These are phyloP conservation scores for Cryptococcus wingfieldii DNA, from an alignment of 1,284 basidiomycete species.

Conservation along the genomic window DNA sequence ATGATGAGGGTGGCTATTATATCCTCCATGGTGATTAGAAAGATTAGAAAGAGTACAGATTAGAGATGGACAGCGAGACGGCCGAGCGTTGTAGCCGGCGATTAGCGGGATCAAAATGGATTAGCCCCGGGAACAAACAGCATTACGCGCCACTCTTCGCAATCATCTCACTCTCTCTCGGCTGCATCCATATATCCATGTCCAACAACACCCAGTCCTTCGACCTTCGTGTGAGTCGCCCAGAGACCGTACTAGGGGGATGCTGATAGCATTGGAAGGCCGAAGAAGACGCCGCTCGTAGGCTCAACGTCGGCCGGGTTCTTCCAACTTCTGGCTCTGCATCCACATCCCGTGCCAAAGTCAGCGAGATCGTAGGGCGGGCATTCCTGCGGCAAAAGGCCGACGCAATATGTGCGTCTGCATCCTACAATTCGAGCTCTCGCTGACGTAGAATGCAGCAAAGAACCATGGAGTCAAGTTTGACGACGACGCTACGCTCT, in stretches of 20 bases:
- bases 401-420: slow-evolving; percentile 18
- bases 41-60: too few relatives aligned
- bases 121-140: neutral
- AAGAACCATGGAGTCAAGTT: slow-evolving; percentile 30
- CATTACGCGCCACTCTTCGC: too few relatives aligned
- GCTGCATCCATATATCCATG: neutral
- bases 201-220: slow-evolving; percentile 4
- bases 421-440: neutral
- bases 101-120: neutral
- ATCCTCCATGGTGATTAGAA: slow-evolving; percentile 26
- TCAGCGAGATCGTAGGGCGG: slow-evolving; percentile 36
- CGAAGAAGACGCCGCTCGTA: slow-evolving; percentile 39
- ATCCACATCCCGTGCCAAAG: slow-evolving; percentile 21
- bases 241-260: too few relatives aligned
- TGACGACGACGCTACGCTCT: slow-evolving; percentile 37
- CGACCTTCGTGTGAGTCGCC: slow-evolving; percentile 20
- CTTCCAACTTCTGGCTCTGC: slow-evolving; percentile 10
- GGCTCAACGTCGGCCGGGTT: slow-evolving; percentile 21
- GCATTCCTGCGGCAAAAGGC: slow-evolving; percentile 22
- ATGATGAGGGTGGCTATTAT: slow-evolving; percentile 41
- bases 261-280: slow-evolving; percentile 18
- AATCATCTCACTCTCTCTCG: too few relatives aligned
- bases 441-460: slow-evolving; percentile 10
- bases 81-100: neutral
- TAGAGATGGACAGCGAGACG: too few relatives aligned